These are phyloP conservation scores for Tillandsia fasciculata DNA, from an alignment of 176 grass and related monocot species.

Conservation along the genomic window DNA sequence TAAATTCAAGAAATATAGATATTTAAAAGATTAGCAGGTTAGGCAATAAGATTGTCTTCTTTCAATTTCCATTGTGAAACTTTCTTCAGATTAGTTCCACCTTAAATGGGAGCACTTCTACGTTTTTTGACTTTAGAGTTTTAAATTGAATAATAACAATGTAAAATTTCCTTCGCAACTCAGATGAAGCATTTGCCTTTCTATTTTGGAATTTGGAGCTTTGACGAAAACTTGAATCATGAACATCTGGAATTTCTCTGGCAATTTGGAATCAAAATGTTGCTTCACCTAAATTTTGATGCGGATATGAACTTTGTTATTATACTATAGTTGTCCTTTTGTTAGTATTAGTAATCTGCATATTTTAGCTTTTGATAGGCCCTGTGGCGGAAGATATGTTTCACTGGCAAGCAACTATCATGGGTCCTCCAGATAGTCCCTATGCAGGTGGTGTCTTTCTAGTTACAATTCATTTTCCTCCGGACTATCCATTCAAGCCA, in stretches of 20 bases:
- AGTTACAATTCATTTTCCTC: constrained; percentile 12
- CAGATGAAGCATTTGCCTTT: too few relatives aligned
- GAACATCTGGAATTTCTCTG: not conserved
- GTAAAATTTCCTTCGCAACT: too few relatives aligned
- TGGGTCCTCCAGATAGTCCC: constrained; percentile 17
- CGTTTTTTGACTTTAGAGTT: too few relatives aligned
- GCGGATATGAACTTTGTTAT: not conserved
- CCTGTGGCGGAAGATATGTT: constrained; percentile 20
- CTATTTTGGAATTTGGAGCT: not conserved
- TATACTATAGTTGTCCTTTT: not conserved
- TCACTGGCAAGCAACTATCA: constrained; percentile 20
- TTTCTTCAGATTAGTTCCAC: too few relatives aligned
- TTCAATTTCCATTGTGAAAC: too few relatives aligned
- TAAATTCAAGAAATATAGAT: too few relatives aligned
- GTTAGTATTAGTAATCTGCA: not conserved
- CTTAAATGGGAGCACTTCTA: too few relatives aligned
- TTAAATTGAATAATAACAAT: too few relatives aligned
- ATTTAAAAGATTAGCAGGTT: too few relatives aligned
- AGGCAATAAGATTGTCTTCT: too few relatives aligned
- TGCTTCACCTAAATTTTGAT: not conserved
- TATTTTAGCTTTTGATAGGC: constrained; percentile 2
- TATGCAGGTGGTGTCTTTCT: constrained; percentile 17
- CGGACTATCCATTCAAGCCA: constrained; percentile 17
- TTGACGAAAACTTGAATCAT: not conserved
- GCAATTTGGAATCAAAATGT: not conserved